Evolutionary conservation across 2,329 filamentous ascomycete genomes (phyloP).

Genomic region (Fonsecaea erecta): DNA sequence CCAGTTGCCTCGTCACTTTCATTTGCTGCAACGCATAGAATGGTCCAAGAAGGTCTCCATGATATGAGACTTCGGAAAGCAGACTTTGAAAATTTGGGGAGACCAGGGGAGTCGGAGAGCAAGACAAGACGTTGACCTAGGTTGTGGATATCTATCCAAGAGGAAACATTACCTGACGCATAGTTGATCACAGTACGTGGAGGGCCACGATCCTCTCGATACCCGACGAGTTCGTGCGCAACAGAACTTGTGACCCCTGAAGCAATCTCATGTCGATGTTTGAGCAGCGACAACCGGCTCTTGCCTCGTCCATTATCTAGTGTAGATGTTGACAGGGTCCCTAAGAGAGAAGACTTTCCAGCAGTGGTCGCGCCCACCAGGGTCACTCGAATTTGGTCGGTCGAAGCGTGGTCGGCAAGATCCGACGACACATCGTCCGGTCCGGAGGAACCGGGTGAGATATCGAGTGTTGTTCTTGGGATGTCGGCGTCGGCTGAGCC

Average conservation of each 20-base stretch:
- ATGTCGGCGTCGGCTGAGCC: conserved; percentile 10
- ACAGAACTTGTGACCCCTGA: conserved; percentile 94
- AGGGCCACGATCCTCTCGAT: conserved; percentile 51
- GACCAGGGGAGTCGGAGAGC: conserved; percentile 88
- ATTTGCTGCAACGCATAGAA: conserved; percentile 85
- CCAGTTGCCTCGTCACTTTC: conserved; percentile 58
- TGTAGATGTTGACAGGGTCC: conserved; percentile 83
- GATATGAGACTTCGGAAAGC: conserved; percentile 88
- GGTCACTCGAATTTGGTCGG: conserved; percentile 81
- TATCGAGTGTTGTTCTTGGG: conserved; percentile 6
- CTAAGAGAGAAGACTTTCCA: conserved; percentile 89
- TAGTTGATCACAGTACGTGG: conserved; percentile 65
- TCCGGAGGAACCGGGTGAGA: neutral
- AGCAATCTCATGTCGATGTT: conserved; percentile 88
- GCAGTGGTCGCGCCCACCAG: conserved; percentile 87
- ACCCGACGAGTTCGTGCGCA: conserved; percentile 90
- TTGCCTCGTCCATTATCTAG: conserved; percentile 92
- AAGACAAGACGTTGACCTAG: conserved; percentile 80
- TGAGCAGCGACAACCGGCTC: conserved; percentile 83
- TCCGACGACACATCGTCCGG: conserved; percentile 18
- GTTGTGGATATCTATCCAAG: conserved; percentile 93
- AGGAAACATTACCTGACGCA: conserved; percentile 80
- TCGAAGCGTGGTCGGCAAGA: conserved; percentile 52
- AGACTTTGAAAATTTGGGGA: conserved; percentile 85
- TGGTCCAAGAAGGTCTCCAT: conserved; percentile 92